phyloP scores from a whole-genome alignment of 148 eudicot genomes.

The Bassia scoparia region DNA sequence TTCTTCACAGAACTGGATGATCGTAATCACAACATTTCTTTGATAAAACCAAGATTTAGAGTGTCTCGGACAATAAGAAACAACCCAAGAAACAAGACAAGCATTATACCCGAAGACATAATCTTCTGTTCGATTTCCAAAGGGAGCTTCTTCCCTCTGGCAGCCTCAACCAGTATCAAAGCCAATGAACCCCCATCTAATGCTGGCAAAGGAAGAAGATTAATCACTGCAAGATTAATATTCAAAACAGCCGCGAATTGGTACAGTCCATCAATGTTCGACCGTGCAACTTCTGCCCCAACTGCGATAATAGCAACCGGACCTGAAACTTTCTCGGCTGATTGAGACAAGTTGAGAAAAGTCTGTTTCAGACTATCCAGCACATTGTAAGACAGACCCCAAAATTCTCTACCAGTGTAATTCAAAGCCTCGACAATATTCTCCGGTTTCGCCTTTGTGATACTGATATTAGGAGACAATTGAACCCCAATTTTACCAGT shows the following conservation, averaged over 20 bases:
- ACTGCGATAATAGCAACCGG: constrained; percentile 97
- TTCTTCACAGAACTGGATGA: not conserved
- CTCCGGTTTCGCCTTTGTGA: constrained; percentile 50
- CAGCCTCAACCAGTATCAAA: constrained; percentile 83
- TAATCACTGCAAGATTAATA: constrained; percentile 87
- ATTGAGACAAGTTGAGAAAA: constrained; percentile 70
- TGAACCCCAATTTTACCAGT: constrained; percentile 91
- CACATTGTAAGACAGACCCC: constrained; percentile 71
- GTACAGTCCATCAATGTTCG: constrained; percentile 71
- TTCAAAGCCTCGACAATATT: constrained; percentile 53
- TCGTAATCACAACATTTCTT: constrained; percentile 54
- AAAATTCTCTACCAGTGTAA: constrained; percentile 66
- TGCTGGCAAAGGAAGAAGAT: constrained; percentile 93
- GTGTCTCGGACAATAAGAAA: constrained; percentile 86
- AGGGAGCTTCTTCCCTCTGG: constrained; percentile 89
- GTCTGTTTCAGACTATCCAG: constrained; percentile 86
- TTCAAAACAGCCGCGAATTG: constrained; percentile 92
- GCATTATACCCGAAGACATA: constrained; percentile 85
- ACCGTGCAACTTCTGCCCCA: constrained; percentile 96
- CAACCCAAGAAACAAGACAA: constrained; percentile 68
- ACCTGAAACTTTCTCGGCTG: constrained; percentile 89
- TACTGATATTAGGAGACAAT: constrained; percentile 66
- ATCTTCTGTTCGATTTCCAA: constrained; percentile 79
- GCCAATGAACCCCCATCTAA: constrained; percentile 95
- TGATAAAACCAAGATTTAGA: constrained; percentile 77